These are phyloP conservation scores for Coemansia pectinata DNA, from an alignment of 192 early-diverging fungal genomes.

Conservation along the genomic window DNA sequence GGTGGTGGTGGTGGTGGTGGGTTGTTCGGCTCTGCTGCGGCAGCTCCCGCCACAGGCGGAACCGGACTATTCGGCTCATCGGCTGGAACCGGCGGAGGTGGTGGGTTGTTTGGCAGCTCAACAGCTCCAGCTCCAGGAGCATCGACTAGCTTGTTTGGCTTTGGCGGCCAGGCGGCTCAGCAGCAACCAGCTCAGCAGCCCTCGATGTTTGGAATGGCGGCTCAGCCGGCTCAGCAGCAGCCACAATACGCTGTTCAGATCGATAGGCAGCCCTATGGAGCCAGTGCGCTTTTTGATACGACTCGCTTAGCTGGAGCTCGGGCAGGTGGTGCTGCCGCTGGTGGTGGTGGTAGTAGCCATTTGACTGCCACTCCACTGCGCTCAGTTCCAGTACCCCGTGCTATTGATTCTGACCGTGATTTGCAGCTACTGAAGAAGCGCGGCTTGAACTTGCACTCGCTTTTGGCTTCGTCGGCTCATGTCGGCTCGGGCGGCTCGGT, in stretches of 20 bases:
- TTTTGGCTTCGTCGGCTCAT: slow-evolving; percentile 73
- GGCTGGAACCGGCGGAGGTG: slow-evolving; percentile 2
- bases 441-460: slow-evolving; percentile 63
- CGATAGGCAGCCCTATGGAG: slow-evolving; percentile 86
- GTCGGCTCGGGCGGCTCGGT: slow-evolving; percentile 25
- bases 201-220: slow-evolving; percentile 23
- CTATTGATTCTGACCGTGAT: slow-evolving; percentile 19
- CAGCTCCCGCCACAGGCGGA: slow-evolving; percentile 18
- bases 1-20: slow-evolving; percentile 5
- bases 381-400: slow-evolving; percentile 13
- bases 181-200: slow-evolving; percentile 31
- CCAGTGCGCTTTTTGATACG: slow-evolving; percentile 75
- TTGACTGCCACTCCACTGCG: slow-evolving; percentile 43
- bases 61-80: slow-evolving; percentile 21
- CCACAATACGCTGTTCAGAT: slow-evolving; percentile 68
- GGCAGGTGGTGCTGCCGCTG: background rate
- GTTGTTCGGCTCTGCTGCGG: slow-evolving; percentile 11
- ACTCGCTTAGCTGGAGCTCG: slow-evolving; percentile 19
- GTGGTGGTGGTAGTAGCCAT: slow-evolving; percentile 25
- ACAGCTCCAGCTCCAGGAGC: slow-evolving; percentile 4
- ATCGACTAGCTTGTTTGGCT: slow-evolving; percentile 13
- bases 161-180: slow-evolving; percentile 14
- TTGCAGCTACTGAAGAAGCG: slow-evolving; percentile 60
- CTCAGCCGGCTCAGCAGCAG: slow-evolving; percentile 25
- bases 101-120: slow-evolving; percentile 7